phyloP scores from a whole-genome alignment of 2,329 filamentous ascomycete genomes.

The Ambrosiella cleistominuta region DNA sequence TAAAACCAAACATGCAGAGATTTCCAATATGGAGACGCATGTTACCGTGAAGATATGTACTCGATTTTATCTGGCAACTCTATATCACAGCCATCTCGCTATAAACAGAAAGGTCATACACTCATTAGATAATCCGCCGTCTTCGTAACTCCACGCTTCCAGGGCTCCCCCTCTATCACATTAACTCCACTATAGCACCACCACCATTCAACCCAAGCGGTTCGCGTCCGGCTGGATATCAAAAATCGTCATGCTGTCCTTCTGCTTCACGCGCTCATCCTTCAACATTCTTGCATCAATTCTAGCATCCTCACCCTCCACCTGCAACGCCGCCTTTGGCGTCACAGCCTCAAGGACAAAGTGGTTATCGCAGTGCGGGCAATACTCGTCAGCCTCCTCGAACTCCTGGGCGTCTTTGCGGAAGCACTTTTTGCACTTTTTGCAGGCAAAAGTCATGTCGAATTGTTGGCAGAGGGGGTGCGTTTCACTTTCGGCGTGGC shows the following conservation, averaged over 20 bases:
- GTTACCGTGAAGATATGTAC: background rate
- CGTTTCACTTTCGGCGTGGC: slow-evolving; percentile 64
- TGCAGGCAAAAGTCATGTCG: slow-evolving; percentile 93
- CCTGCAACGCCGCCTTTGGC: slow-evolving; percentile 63
- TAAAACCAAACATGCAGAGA: background rate
- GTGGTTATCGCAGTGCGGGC: slow-evolving; percentile 97
- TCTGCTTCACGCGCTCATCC: slow-evolving; percentile 58
- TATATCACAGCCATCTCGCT: background rate
- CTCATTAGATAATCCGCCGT: slow-evolving; percentile 6
- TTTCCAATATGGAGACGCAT: background rate
- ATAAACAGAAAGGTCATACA: slow-evolving; percentile 6
- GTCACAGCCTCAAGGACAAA: slow-evolving; percentile 81
- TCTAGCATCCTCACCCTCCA: slow-evolving; percentile 82
- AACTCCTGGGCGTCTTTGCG: slow-evolving; percentile 84
- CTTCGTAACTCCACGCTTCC: background rate
- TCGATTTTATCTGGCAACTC: too few relatives aligned
- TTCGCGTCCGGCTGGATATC: slow-evolving; percentile 59
- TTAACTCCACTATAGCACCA: background rate
- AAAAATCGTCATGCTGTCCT: slow-evolving; percentile 49
- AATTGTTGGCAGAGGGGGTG: slow-evolving; percentile 60
- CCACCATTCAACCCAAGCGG: slow-evolving; percentile 45
- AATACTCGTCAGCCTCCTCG: slow-evolving; percentile 96
- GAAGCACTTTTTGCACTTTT: slow-evolving; percentile 98
- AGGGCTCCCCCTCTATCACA: background rate
- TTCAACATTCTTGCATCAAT: slow-evolving; percentile 81